phyloP scores from a whole-genome alignment of 148 eudicot genomes.

The Gaultheria prostrata region DNA sequence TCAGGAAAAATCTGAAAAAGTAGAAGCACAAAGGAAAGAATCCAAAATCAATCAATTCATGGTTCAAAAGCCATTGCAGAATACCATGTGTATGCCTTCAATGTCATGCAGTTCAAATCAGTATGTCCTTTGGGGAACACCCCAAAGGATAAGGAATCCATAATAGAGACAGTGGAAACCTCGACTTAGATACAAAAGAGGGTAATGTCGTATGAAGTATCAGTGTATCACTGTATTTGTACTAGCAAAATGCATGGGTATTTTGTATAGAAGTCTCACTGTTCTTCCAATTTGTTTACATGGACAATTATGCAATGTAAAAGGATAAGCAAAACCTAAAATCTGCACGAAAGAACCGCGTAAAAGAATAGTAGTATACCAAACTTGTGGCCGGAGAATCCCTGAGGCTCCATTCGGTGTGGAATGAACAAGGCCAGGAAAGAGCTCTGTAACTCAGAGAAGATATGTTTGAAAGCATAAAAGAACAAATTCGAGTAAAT shows the following conservation, averaged over 20 bases:
- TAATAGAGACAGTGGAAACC: not conserved
- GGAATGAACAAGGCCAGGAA: not conserved
- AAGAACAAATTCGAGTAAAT: not conserved
- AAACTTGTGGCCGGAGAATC: not conserved
- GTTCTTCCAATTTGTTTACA: not conserved
- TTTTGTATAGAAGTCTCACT: not conserved
- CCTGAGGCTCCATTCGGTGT: not conserved
- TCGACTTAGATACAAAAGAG: not conserved
- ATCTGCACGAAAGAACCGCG: not conserved
- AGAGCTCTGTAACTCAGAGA: not conserved
- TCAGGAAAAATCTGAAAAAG: not conserved
- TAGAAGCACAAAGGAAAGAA: not conserved
- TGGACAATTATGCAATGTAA: not conserved
- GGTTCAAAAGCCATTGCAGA: no score
- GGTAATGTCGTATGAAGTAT: not conserved
- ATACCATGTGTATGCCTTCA: not conserved
- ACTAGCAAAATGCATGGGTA: not conserved
- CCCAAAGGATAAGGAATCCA: not conserved
- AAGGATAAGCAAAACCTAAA: not conserved
- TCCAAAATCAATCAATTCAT: no score
- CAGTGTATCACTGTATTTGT: no score
- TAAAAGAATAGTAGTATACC: not conserved
- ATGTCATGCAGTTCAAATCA: slow-evolving; percentile 11
- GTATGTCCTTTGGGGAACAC: not conserved
- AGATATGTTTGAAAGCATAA: not conserved